Percentiles rank a stretch among this genome's conserved stretches.
Evolutionary conservation across 139 green algal species (phyloP).

Genomic region (Chlamydomonas asymmetrica): DNA sequence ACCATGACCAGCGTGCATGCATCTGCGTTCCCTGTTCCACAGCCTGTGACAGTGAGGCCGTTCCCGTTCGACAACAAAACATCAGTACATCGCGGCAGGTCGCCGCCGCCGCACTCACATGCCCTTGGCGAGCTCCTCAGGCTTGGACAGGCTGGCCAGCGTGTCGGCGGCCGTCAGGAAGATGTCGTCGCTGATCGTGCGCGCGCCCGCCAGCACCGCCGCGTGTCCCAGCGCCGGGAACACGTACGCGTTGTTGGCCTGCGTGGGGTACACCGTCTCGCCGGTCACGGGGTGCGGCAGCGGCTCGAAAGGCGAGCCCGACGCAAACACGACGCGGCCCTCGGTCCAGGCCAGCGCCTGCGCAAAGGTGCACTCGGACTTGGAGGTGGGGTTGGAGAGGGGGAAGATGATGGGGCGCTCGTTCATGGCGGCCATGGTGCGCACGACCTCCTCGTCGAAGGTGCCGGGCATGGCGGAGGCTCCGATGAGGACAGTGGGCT

Average conservation of each 20-base stretch:
- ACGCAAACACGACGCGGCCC: slow-evolving; percentile 82
- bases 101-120: background rate
- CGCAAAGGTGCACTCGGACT: slow-evolving; percentile 85
- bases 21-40: too few species aligned
- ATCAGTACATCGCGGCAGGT: background rate
- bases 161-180: slow-evolving; percentile 75
- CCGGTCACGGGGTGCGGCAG: background rate
- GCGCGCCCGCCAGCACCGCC: slow-evolving; percentile 48
- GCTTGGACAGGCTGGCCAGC: slow-evolving; percentile 44
- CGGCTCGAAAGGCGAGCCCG: slow-evolving; percentile 75
- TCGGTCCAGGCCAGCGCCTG: slow-evolving; percentile 60
- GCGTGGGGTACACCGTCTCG: background rate
- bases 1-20: too few species aligned
- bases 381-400: slow-evolving; percentile 89
- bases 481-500: slow-evolving; percentile 66
- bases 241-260: slow-evolving; percentile 83
- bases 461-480: slow-evolving; percentile 48
- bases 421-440: slow-evolving; percentile 62
- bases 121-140: slow-evolving; percentile 15
- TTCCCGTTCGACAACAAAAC: background rate
- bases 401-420: slow-evolving; percentile 87
- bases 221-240: slow-evolving; percentile 69
- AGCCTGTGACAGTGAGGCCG: too few species aligned
- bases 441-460: slow-evolving; percentile 56
- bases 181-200: slow-evolving; percentile 63